Evolutionary conservation across 495 filamentous ascomycete genomes (phyloP), one percentile per base, ranked within the genome.

Genomic region (Xylaria curta): DNA sequence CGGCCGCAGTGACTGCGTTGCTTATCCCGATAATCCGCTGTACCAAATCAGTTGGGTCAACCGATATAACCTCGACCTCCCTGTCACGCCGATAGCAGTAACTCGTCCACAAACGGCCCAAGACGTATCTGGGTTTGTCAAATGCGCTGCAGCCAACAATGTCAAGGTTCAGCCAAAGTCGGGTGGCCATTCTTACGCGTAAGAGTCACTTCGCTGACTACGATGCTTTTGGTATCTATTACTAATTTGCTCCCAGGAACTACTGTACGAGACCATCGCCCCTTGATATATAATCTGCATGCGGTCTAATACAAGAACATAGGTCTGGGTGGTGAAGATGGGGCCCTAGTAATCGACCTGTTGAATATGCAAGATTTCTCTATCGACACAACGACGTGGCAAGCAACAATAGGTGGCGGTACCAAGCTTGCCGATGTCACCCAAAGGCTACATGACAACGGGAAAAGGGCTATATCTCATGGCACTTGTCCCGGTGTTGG

Each of bases 171-270:
- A 93, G 72, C 83, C 92, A 12, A 88, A 85, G 73, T 89, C 88
- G 49, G 93, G 93, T 17, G 93, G 93, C 1, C 93, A 94, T 76
- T 92, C 90, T 17, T 94, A 91, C 80, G 84, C 78, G 83, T 86
- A 72, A 69, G 84, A 66, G 33, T 26, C 9, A 42, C 10, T 1
- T 9, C 17, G 49, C 67, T 38, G 24, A 12, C 19, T 26, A 4
- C 31, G n/a, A 33, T 46, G 4, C 3, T 42, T 53, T 24, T 46
- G 40, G 13, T 26, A 10, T 44, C 53, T 56, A 66, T 74, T 77
- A 76, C 62, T 15, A 31, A 31, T 31, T 1, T 12, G 17, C 2
- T 4, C 19, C 49, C 49, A 82, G 79, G 61, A 81, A 82, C 63
- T 80, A 78, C 56, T 80, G 81, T 81, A 76, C 64, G 76, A 68